Conservation (phyloP, 306 rosid species). For the Mucuna pruriens region DNA sequence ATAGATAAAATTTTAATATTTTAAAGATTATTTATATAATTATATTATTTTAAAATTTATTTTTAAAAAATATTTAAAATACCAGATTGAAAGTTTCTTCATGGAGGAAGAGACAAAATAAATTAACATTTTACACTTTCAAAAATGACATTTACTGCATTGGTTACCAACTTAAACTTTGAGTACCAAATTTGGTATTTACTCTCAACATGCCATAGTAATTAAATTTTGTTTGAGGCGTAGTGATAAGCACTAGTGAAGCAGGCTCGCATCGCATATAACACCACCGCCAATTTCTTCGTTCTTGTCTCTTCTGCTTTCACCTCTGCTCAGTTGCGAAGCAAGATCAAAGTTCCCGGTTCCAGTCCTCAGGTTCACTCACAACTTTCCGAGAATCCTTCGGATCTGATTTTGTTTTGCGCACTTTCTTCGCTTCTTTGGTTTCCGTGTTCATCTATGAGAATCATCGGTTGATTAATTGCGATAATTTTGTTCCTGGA, state of each 20-base stretch:
- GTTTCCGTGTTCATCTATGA: neutral
- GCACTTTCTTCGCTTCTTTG: neutral
- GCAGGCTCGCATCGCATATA: neutral
- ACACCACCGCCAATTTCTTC: neutral
- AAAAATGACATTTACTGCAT: too few species aligned
- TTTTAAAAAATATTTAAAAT: too few species aligned
- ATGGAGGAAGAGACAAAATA: too few species aligned
- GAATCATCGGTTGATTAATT: neutral
- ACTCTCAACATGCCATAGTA: too few species aligned
- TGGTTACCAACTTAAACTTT: too few species aligned
- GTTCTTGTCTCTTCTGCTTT: neutral
- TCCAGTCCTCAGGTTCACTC: slow-evolving; percentile 21
- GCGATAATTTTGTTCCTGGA: slow-evolving; percentile 17
- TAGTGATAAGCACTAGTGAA: neutral
- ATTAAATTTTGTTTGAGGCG: neutral
- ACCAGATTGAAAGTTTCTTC: too few species aligned
- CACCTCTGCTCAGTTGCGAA: neutral
- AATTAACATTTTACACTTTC: too few species aligned
- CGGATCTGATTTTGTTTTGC: slow-evolving; percentile 35
- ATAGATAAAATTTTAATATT: too few species aligned
- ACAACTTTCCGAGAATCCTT: neutral
- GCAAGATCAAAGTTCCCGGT: neutral
- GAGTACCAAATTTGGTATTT: too few species aligned
- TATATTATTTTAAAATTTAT: too few species aligned
- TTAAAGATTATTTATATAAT: too few species aligned